Evolutionary conservation across 257 asterid genomes (phyloP).

Genomic region (Voacanga thouarsii): DNA sequence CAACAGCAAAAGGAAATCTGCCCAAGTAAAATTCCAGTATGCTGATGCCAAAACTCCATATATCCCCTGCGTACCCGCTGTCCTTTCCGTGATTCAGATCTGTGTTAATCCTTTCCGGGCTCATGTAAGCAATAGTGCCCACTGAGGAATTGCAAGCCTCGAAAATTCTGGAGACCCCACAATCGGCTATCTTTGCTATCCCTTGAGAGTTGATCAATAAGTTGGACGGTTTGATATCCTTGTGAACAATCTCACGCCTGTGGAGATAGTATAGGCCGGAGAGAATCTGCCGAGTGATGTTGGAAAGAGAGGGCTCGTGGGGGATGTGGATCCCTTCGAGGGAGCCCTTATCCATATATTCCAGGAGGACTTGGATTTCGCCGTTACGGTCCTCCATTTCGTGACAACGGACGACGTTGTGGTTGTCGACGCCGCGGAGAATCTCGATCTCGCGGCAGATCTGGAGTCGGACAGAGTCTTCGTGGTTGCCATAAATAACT

Average conservation of each 20-base stretch:
- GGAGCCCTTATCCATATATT: slow-evolving; percentile 78
- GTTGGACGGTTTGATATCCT: slow-evolving; percentile 87
- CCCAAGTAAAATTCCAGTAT: slow-evolving; percentile 81
- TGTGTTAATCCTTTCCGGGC: slow-evolving; percentile 84
- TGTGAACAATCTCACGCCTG: slow-evolving; percentile 71
- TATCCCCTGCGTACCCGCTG: slow-evolving; percentile 84
- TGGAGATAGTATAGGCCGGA: slow-evolving; percentile 69
- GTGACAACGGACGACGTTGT: slow-evolving; percentile 74
- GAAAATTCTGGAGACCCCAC: slow-evolving; percentile 68
- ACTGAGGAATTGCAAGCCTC: slow-evolving; percentile 93
- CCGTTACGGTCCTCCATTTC: slow-evolving; percentile 71
- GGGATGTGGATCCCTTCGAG: slow-evolving; percentile 61
- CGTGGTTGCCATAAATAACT: slow-evolving; percentile 80
- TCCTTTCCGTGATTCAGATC: slow-evolving; percentile 85
- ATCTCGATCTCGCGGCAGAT: slow-evolving; percentile 91
- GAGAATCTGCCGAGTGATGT: slow-evolving; percentile 70
- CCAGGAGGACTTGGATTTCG: slow-evolving; percentile 77
- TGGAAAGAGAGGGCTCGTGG: slow-evolving; percentile 57
- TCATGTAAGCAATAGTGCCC: slow-evolving; percentile 91
- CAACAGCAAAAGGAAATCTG: slow-evolving; percentile 63
- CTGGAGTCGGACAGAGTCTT: slow-evolving; percentile 69
- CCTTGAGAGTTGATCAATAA: slow-evolving; percentile 54
- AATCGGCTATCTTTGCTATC: slow-evolving; percentile 73
- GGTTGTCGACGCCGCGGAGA: slow-evolving; percentile 80
- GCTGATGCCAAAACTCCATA: slow-evolving; percentile 93